Percentiles rank a stretch among this genome's conserved stretches.
Conservation (phyloP, 2,329 filamentous ascomycete genomes). For the Clathrospora elynae region DNA sequence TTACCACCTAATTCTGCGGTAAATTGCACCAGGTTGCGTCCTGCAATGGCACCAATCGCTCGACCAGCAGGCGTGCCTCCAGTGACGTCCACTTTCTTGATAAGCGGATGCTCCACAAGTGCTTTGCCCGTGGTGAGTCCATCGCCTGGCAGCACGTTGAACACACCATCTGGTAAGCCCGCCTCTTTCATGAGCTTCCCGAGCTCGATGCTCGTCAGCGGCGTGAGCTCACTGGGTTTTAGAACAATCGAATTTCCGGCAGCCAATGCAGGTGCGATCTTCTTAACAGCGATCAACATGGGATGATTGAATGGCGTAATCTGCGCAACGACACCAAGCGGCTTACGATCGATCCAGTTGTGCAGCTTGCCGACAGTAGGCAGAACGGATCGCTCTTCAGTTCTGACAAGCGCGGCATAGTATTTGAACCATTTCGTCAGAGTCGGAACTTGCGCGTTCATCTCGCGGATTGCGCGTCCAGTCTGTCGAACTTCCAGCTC, state of each 20-base stretch:
- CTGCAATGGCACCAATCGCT: slow-evolving; percentile 46
- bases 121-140: slow-evolving; percentile 44
- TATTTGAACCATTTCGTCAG: slow-evolving; percentile 74
- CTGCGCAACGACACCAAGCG: slow-evolving; percentile 47
- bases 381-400: slow-evolving; percentile 68
- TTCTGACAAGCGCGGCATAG: slow-evolving; percentile 70
- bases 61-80: slow-evolving; percentile 47
- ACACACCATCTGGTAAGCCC: slow-evolving; percentile 46
- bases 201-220: slow-evolving; percentile 44
- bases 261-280: slow-evolving; percentile 47
- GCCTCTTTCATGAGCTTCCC: slow-evolving; percentile 47
- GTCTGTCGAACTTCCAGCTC: slow-evolving; percentile 70
- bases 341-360: slow-evolving; percentile 51
- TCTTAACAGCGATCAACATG: slow-evolving; percentile 49
- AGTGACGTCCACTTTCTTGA: slow-evolving; percentile 49
- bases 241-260: slow-evolving; percentile 45
- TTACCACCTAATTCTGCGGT: slow-evolving; percentile 49
- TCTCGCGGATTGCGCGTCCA: slow-evolving; percentile 70
- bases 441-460: slow-evolving; percentile 70
- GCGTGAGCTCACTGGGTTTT: slow-evolving; percentile 49
- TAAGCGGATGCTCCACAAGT: slow-evolving; percentile 42
- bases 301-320: slow-evolving; percentile 51
- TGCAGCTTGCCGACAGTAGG: slow-evolving; percentile 64
- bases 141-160: slow-evolving; percentile 44
- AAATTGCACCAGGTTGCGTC: slow-evolving; percentile 43